These are phyloP conservation scores for Letharia lupina DNA, from an alignment of 495 filamentous ascomycete species.

Conservation along the genomic window DNA sequence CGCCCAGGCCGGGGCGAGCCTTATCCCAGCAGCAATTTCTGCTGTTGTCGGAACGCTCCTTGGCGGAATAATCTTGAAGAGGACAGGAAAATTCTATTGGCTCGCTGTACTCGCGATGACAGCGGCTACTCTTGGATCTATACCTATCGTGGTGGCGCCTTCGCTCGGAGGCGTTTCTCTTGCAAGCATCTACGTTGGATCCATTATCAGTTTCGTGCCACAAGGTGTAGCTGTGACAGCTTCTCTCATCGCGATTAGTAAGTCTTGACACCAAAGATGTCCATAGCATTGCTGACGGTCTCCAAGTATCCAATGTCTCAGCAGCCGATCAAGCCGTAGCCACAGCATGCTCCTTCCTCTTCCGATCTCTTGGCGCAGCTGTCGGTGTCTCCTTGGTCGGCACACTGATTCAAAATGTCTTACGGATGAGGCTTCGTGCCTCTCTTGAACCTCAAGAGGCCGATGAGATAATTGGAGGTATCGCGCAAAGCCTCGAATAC, in stretches of 20 bases:
- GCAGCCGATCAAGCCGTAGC: constrained; percentile 21
- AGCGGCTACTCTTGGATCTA: constrained; percentile 3
- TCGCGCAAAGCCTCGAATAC: constrained; percentile 13
- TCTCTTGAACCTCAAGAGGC: constrained; percentile 13
- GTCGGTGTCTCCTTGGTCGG: constrained; percentile 19
- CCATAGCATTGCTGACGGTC: not conserved
- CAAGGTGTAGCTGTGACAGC: constrained; percentile 16
- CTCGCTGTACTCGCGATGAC: constrained; percentile 1
- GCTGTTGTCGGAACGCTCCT: constrained; percentile 14
- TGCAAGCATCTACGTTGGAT: constrained; percentile 12
- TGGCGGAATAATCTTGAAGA: constrained; percentile 16
- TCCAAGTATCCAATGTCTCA: constrained; percentile 15
- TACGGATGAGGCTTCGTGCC: constrained; percentile 12
- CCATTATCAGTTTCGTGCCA: constrained; percentile 14
- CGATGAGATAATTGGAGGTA: constrained; percentile 8
- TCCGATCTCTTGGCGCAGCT: constrained; percentile 18
- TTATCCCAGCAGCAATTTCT: constrained; percentile 11
- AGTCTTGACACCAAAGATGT: not conserved
- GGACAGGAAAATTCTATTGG: constrained; percentile 18
- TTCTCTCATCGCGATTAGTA: constrained; percentile 19
- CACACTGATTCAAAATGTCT: constrained; percentile 13
- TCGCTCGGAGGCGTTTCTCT: constrained; percentile 24
- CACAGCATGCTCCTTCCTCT: constrained; percentile 19
- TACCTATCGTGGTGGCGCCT: constrained; percentile 19
- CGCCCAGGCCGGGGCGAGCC: constrained; percentile 12